Evolutionary conservation across 2,329 filamentous ascomycete genomes (phyloP), one percentile per base, ranked within the genome.

Genomic region (Diplodia sapinea): DNA sequence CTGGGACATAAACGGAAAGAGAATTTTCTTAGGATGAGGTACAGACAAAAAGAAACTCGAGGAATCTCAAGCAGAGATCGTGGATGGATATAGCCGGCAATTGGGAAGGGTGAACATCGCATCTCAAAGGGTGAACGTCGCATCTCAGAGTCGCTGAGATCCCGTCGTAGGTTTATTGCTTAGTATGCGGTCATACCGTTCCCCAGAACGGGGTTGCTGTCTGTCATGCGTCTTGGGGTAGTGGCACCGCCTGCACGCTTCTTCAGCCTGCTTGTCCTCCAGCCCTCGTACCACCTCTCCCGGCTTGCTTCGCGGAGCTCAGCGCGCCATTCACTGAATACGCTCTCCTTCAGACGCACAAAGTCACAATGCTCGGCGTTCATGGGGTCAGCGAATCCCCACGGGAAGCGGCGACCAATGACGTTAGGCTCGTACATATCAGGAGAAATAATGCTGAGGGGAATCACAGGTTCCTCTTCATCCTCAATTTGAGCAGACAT

Each of bases 311-410:
- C 93, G 69, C 94, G 90, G 69, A 99, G 84, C 77, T 99, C 95
- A 52, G 87, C 87, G 62, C 94, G 90, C 95, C 95, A 99, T 75
- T 98, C 94, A 71, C 84, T 89, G 79, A 99, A 99, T 38, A 99
- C 91, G 8, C 91, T 89, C 69, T 98, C 94, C 81, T 95, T 95
- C 72, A 99, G 86, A 70, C 90, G 90, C 67, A 91, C 84, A 78
- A 97, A 99, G 80, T 99, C 95, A 81, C 95, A 99, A 81, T 99
- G 95, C 73, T 91, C 88, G 36, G 89, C 85, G 74, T 98, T 90
- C 82, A 95, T 94, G 0, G 95, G 95, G 75, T 98, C 93, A 4
- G 95, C 95, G 73, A 97, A 96, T 7, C 95, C 95, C 95, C 95
- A 99, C 0, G 95, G 92, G 78, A 98, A 99, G 71, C 90, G 89